Evolutionary conservation across 148 eudicot species (phyloP), one percentile per base, ranked within the genome.

Genomic region (Camellia sinensis): DNA sequence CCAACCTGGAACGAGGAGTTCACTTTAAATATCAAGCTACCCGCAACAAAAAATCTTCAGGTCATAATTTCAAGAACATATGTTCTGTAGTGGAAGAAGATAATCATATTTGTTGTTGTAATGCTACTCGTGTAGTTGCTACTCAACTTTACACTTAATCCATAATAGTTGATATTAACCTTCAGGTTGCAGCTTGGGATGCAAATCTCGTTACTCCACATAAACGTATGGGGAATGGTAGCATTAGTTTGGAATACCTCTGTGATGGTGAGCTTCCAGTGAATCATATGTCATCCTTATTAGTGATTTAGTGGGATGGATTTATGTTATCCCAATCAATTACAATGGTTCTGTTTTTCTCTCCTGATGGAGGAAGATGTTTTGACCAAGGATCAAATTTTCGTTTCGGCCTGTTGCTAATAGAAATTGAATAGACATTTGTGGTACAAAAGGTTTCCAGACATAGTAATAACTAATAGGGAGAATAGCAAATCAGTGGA

Each of bases 181-280:
- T 78, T 74, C 75, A 96, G 99, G 89, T 96, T 78, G 99, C 99
- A 56, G 99, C 98, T 76, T 96, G 99, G 99, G 99, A 96, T 89
- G 99, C 99, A 82, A 96, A 96, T 85, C 99, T 96, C 78, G 91
- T 96, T 53, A 84, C 98, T 78, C 97, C 99, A 78, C 99, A 90
- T 84, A 96, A 93, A 84, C 99, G 99, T 69, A 93, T 96, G 99
- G 99, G 99, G 74, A 93, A 96, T 82, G 80, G 92, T 74, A 90
- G 83, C 52, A 73, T 93, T 69, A 86, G 81, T 77, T 81, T 96
- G 84, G 91, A 89, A 65, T 63, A 77, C 68, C 83, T 96, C 19
- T 96, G 98, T 77, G 97, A 96, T 85, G 99, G 99, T 96, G 84
- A 86, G 91, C 79, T 67, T 83, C 73, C 29, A 57, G 5, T 80